Conservation (phyloP, 768 basidiomycete species). For the Boletellus ananiceps region DNA sequence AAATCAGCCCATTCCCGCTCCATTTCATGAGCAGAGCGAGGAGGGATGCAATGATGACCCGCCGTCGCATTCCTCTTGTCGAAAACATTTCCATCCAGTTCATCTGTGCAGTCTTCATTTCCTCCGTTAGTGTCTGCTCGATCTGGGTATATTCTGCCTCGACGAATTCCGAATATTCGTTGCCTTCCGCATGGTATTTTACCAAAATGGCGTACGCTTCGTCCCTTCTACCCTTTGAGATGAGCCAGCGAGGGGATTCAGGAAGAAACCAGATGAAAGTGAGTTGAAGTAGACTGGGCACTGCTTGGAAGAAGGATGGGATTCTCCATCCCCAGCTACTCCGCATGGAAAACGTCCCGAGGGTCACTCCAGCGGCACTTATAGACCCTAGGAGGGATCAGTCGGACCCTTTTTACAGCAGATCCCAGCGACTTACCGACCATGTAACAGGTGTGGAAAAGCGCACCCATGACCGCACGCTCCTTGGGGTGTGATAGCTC, state of each 20-base stretch:
- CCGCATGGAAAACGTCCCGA: conserved; percentile 58
- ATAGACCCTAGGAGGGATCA: conserved; percentile 6
- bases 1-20: conserved; percentile 9
- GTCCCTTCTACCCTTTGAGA: conserved; percentile 48
- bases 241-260: conserved; percentile 62
- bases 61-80: conserved; percentile 12
- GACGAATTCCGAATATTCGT: conserved; percentile 46
- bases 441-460: neutral
- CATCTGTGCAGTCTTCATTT: conserved; percentile 3
- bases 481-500: conserved; percentile 14
- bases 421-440: conserved; percentile 1
- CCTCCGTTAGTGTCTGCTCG: conserved; percentile 44
- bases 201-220: conserved; percentile 46
- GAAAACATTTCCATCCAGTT: neutral
- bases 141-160: conserved; percentile 56
- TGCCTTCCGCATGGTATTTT: conserved; percentile 60
- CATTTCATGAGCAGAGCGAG: conserved; percentile 9
- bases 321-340: conserved; percentile 65
- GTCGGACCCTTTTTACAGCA: neutral
- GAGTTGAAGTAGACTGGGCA: conserved; percentile 50
- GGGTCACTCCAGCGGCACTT: conserved; percentile 46
- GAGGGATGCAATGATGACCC: conserved; percentile 7
- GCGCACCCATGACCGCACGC: neutral
- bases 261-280: conserved; percentile 52
- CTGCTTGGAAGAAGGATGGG: conserved; percentile 50